phyloP scores from a whole-genome alignment of 1,139 yeast genomes.

The Blastobotrys indianensis region DNA sequence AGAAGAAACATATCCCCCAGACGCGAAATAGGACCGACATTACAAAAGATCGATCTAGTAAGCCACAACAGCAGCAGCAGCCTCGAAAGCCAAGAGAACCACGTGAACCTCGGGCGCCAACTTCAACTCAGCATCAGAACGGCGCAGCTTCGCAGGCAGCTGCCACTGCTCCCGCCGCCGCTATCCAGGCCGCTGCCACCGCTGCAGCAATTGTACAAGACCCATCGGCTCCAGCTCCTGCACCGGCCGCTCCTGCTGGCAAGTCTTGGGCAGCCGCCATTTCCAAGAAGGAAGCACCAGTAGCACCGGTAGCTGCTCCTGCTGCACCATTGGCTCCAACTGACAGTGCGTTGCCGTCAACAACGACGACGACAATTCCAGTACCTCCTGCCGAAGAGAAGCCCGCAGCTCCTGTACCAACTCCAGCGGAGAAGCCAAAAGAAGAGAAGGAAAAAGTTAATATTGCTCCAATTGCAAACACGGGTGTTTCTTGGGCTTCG shows the following conservation, averaged over 20 bases:
- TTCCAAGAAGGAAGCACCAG: constrained; percentile 15
- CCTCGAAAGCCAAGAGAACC: constrained; percentile 7
- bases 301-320: constrained; percentile 5
- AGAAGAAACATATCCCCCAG: constrained; percentile 16
- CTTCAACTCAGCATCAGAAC: too few species aligned
- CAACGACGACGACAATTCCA: not conserved
- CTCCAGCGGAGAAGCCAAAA: not conserved
- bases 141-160: too few species aligned
- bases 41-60: not conserved
- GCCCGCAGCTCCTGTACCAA: not conserved
- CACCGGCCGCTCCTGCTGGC: constrained; percentile 21
- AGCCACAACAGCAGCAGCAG: constrained; percentile 18
- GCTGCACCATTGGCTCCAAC: constrained; percentile 9
- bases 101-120: not conserved
- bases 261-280: constrained; percentile 29
- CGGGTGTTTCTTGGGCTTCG: constrained; percentile 38
- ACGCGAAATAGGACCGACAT: constrained; percentile 14
- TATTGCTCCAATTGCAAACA: constrained; percentile 17
- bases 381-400: constrained; percentile 3
- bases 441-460: constrained; percentile 14
- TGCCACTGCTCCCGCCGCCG: constrained; percentile 11
- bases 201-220: constrained; percentile 15
- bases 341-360: constrained; percentile 7
- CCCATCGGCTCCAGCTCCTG: constrained; percentile 17
- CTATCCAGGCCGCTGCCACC: too few species aligned